Evolutionary conservation across 768 basidiomycete genomes (phyloP).

Genomic region (Mycena latifolia): DNA sequence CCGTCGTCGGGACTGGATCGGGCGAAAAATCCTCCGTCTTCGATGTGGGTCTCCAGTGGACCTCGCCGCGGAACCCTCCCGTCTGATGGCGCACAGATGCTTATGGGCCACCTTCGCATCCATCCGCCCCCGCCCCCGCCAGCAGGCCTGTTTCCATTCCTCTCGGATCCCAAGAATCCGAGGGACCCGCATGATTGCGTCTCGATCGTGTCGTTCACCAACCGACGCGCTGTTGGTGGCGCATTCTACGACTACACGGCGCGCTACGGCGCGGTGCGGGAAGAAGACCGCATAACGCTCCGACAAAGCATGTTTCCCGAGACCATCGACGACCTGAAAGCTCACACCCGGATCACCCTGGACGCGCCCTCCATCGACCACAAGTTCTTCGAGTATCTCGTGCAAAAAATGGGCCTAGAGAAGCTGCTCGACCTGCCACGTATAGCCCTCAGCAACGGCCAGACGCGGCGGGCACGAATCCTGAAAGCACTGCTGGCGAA

Average conservation of each 20-base stretch:
- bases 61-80: neutral
- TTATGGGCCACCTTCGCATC: constrained; percentile 80
- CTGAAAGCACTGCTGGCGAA: constrained; percentile 77
- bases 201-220: constrained; percentile 75
- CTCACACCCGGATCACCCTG: constrained; percentile 38
- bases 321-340: constrained; percentile 45
- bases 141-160: constrained; percentile 83
- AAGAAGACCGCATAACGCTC: constrained; percentile 85
- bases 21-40: constrained; percentile 73
- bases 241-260: constrained; percentile 95
- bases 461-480: constrained; percentile 89
- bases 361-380: constrained; percentile 38
- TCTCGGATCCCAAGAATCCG: constrained; percentile 50
- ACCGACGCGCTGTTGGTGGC: constrained; percentile 68
- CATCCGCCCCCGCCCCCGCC: constrained; percentile 70
- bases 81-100: constrained; percentile 55
- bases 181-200: constrained; percentile 64
- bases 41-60: constrained; percentile 60
- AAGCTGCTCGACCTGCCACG: constrained; percentile 84
- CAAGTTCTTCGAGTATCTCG: constrained; percentile 64
- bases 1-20: constrained; percentile 74
- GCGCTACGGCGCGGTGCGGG: constrained; percentile 89
- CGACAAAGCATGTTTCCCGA: constrained; percentile 77
- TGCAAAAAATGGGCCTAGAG: constrained; percentile 66
- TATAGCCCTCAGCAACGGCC: constrained; percentile 91